A percentile compares a stretch with the other conserved stretches of the same genome.
phyloP scores from a whole-genome alignment of 129 eudicot species.

The Chrysanthemum lavandulifolium region DNA sequence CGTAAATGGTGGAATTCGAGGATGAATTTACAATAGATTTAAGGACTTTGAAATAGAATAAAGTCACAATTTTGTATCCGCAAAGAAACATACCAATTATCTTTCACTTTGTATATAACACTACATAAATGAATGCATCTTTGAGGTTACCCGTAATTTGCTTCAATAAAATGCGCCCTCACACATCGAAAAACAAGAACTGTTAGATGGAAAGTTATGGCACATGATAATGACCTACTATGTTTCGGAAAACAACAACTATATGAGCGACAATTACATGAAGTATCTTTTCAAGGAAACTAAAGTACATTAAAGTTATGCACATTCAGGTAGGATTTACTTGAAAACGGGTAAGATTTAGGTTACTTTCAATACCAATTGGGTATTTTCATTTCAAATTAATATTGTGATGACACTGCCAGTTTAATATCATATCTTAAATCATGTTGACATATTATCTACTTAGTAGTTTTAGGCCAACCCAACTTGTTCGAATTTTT shows the following conservation, averaged over 20 bases:
- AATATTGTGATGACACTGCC: too few relatives aligned
- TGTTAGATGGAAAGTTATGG: neutral
- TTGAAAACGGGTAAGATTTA: too few relatives aligned
- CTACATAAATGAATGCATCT: constrained; percentile 29
- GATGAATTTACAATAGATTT: neutral
- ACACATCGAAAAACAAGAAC: neutral
- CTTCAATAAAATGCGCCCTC: neutral
- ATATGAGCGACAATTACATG: neutral
- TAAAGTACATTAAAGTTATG: too few relatives aligned
- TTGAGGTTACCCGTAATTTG: constrained; percentile 14
- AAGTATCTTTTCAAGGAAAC: too few relatives aligned
- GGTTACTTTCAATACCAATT: too few relatives aligned
- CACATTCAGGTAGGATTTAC: too few relatives aligned
- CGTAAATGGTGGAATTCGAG: constrained; percentile 42
- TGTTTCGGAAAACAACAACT: neutral
- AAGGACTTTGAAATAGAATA: neutral
- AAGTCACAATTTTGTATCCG: constrained; percentile 22
- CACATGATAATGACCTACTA: neutral
- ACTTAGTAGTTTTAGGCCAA: too few relatives aligned
- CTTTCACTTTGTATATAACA: constrained; percentile 27
- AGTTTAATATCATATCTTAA: too few relatives aligned
- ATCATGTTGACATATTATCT: too few relatives aligned
- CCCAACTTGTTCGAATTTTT: too few relatives aligned
- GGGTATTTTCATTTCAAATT: too few relatives aligned
- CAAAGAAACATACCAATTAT: constrained; percentile 19